These are phyloP conservation scores for Lagenaria siceraria DNA, from an alignment of 306 rosid species.

Conservation along the genomic window DNA sequence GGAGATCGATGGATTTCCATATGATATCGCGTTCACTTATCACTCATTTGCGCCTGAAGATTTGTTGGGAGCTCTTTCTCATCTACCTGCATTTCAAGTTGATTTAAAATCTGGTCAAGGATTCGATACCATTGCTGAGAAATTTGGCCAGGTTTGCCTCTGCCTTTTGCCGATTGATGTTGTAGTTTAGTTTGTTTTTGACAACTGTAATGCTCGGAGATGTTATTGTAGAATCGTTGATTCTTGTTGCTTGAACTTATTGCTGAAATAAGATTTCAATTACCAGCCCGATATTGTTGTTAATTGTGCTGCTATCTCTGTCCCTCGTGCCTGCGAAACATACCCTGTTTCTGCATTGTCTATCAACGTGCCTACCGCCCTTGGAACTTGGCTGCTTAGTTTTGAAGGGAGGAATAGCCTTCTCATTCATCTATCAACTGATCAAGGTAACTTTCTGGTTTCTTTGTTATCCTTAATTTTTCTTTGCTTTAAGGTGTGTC, in stretches of 20 bases:
- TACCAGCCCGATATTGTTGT: constrained; percentile 81
- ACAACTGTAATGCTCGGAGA: not conserved
- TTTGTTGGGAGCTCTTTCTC: constrained; percentile 38
- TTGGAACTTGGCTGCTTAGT: constrained; percentile 61
- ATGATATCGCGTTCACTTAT: constrained; percentile 60
- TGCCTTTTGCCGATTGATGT: not conserved
- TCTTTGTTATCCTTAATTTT: not conserved
- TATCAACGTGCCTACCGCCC: constrained; percentile 70
- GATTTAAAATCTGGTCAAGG: constrained; percentile 75
- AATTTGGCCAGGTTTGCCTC: constrained; percentile 60
- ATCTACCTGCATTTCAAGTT: constrained; percentile 36
- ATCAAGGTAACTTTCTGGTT: constrained; percentile 50
- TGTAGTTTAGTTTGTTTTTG: not conserved
- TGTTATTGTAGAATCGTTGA: not conserved
- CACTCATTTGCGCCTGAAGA: constrained; percentile 47
- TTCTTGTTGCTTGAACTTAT: not conserved
- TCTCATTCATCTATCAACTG: constrained; percentile 79
- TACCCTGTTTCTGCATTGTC: constrained; percentile 67
- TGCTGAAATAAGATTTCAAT: constrained; percentile 18
- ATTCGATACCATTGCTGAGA: constrained; percentile 43
- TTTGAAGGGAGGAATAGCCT: constrained; percentile 34
- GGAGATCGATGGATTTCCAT: constrained; percentile 13
- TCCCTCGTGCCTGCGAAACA: constrained; percentile 71
- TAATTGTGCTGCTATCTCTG: constrained; percentile 84
- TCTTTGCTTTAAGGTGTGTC: too few relatives aligned